phyloP scores from a whole-genome alignment of 139 green algal genomes.

The Chlamydomonas urium region DNA sequence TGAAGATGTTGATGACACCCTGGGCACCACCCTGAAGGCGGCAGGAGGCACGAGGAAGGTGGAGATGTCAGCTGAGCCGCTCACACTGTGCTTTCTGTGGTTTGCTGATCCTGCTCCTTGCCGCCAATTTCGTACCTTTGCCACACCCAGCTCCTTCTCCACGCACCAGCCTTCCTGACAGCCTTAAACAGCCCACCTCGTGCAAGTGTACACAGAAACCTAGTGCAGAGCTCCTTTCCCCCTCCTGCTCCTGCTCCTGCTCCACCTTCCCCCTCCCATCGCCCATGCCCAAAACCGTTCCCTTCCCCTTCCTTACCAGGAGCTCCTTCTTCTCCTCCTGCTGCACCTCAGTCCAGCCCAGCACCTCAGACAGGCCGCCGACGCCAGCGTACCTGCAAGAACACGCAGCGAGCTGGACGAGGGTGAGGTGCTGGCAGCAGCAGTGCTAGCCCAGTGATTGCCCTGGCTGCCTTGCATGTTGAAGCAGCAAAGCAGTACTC shows the following conservation, averaged over 20 bases:
- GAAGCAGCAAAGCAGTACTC: too few relatives aligned
- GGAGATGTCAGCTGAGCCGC: neutral
- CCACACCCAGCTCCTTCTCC: neutral
- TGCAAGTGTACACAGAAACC: too few relatives aligned
- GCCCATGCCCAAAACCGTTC: neutral
- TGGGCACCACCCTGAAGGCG: conserved; percentile 18
- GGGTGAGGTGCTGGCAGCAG: too few relatives aligned
- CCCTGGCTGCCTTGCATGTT: too few relatives aligned
- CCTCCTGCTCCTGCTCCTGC: neutral
- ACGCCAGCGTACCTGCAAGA: conserved; percentile 66
- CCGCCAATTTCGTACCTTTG: neutral
- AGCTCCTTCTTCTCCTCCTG: conserved; percentile 44
- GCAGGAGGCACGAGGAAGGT: neutral
- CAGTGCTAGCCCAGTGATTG: too few relatives aligned
- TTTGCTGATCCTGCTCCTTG: neutral
- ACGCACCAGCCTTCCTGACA: neutral
- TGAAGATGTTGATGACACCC: conserved; percentile 38
- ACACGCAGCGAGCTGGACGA: too few relatives aligned
- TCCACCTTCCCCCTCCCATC: neutral
- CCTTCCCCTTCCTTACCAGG: conserved; percentile 2
- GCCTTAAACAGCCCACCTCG: neutral
- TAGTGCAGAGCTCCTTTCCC: neutral
- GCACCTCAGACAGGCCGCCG: conserved; percentile 72
- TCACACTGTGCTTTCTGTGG: neutral
- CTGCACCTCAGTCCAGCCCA: conserved; percentile 90